Percentiles rank a stretch among this genome's conserved stretches.
Conservation (phyloP, 345 rosid species). For the Eucalyptus pauciflora region DNA sequence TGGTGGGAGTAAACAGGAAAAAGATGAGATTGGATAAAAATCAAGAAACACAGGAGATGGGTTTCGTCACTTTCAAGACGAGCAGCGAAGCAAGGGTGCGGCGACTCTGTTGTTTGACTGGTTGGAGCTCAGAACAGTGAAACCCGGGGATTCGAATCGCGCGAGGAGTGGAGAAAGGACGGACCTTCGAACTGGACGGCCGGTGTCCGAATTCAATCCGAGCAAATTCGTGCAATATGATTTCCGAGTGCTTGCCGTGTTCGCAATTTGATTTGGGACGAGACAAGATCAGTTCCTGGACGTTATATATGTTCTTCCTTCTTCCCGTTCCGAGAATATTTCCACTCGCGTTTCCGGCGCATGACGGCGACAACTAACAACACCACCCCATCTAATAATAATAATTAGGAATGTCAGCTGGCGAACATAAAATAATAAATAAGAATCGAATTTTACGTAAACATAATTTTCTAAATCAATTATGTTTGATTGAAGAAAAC, state of each 20-base stretch:
- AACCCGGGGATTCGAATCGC: background rate
- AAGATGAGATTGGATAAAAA: background rate
- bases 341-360: background rate
- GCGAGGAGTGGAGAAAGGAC: background rate
- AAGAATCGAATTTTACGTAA: background rate
- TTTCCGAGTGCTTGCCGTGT: rapidly evolving
- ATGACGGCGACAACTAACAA: background rate
- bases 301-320: background rate
- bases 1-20: background rate
- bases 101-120: background rate
- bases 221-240: background rate
- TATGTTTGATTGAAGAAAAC: background rate
- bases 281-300: background rate
- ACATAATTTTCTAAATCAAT: background rate
- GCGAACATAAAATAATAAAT: background rate
- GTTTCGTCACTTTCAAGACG: background rate
- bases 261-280: background rate
- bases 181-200: background rate
- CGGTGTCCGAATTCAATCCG: background rate
- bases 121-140: background rate
- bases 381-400: background rate
- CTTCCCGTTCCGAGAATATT: background rate
- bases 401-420: background rate
- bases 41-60: background rate
- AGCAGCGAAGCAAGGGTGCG: background rate